phyloP scores from a whole-genome alignment of 208 protist genomes.

The Borovskyia barvae region DNA sequence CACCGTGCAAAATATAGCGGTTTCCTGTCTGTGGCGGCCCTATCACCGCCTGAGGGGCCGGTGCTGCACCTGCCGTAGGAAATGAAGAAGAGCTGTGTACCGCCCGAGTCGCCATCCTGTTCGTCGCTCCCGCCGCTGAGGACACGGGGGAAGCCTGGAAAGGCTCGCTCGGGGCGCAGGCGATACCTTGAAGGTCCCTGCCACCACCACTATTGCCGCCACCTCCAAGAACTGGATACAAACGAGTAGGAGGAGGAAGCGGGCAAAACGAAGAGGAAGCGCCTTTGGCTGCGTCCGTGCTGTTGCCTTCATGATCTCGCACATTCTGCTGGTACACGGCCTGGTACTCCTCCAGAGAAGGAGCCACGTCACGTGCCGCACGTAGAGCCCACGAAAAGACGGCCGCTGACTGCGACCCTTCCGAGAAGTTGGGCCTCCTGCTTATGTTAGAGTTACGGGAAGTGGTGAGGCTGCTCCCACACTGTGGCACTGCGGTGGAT shows the following conservation, averaged over 20 bases:
- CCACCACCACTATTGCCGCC: not conserved
- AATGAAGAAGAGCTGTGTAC: not conserved
- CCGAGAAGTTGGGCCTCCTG: too few species aligned
- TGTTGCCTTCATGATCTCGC: not conserved
- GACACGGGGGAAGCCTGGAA: not conserved
- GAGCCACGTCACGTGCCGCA: conserved; percentile 3
- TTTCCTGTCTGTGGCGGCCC: not conserved
- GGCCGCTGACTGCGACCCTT: too few species aligned
- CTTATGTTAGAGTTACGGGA: not conserved
- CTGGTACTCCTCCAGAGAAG: conserved; percentile 1
- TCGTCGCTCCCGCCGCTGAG: too few species aligned
- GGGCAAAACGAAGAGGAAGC: not conserved
- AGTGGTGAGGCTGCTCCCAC: not conserved
- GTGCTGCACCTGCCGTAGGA: not conserved
- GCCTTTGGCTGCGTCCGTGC: too few species aligned
- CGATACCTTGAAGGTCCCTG: not conserved
- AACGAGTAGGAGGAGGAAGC: not conserved
- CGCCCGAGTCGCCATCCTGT: too few species aligned
- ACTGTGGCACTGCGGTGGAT: conserved; percentile 7
- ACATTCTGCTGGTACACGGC: conserved; percentile 4
- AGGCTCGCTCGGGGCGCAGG: not conserved
- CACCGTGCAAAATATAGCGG: too few species aligned
- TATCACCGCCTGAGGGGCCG: not conserved
- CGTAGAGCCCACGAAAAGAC: too few species aligned
- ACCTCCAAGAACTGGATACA: not conserved